Base-by-base conservation (phyloP, 768 basidiomycete species). In the Tricholomella constricta region DNA sequence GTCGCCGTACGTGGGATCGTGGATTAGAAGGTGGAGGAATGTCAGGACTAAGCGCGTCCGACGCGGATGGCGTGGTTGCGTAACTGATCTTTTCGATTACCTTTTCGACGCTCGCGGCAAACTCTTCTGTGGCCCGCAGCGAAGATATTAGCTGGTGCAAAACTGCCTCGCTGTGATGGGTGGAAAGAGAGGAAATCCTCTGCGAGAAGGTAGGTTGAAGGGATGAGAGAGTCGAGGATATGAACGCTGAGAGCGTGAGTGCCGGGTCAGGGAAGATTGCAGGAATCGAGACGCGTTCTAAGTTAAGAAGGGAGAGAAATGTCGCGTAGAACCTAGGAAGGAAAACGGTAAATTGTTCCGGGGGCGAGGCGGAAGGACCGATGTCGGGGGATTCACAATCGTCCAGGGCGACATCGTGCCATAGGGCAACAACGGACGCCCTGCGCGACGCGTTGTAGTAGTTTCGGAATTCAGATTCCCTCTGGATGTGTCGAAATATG, bases 361-460 rank as follows among this genome's bases (percentile, higher is more conserved):
- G 35, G 35, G 54, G 31, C 25, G 56, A 45, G 12, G 25, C 57
- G 32, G 63, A 44, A 7, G 66, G 31, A 6, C 58, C 26, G 15
- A 67, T 55, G 7, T 66, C 50, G 11, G 65, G 60, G n/a, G 67
- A 54, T n/a, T 77, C 78, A 45, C 77, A 78, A 56, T 88, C 85
- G 1, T 68, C 62, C 29, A 94, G 70, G 0, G 65, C 64, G 1
- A 80, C 81, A 23, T 73, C 72, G 59, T 83, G 79, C 96, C 96
- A 98, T 52, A 78, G 62, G 14, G 82, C 72, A 36, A 91, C 75
- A 12, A 96, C 68, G 14, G 74, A 60, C 12, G 80, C 76, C 51
- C 93, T 77, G 25, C 92, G 78, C 9, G 91, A 88, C 11, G 91
- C 91, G 69, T 93, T 91, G 73, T 98, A 99, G 66, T 97, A 98